Conservation (phyloP, 1,139 yeast species). For the Blastobotrys serpentis region DNA sequence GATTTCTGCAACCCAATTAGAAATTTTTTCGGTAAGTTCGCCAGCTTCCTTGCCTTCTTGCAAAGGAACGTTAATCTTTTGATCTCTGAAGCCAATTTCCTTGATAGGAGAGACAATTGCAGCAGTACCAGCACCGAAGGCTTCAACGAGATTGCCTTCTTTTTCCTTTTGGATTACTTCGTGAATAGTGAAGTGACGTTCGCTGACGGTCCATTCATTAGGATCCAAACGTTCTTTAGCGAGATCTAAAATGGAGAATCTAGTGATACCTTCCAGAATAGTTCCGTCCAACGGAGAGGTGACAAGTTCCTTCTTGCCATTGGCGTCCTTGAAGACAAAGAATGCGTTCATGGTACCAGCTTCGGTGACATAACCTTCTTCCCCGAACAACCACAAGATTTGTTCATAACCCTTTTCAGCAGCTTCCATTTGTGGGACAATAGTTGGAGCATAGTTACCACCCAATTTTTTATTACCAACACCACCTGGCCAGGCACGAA, state of each 20-base stretch:
- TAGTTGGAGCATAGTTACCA: slow-evolving; percentile 96
- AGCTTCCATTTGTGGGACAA: slow-evolving; percentile 84
- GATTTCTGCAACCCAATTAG: slow-evolving; percentile 80
- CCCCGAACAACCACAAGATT: slow-evolving; percentile 94
- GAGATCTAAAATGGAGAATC: slow-evolving; percentile 79
- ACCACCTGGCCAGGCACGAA: slow-evolving; percentile 99
- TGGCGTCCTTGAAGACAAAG: slow-evolving; percentile 65
- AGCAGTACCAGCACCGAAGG: slow-evolving; percentile 98
- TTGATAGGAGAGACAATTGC: slow-evolving; percentile 94
- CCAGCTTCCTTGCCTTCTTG: slow-evolving; percentile 78
- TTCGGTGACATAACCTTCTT: slow-evolving; percentile 85
- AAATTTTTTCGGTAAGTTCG: slow-evolving; percentile 68
- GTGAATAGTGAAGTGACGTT: slow-evolving; percentile 75
- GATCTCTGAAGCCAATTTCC: slow-evolving; percentile 76
- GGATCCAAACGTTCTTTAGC: slow-evolving; percentile 72
- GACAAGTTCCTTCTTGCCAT: slow-evolving; percentile 86
- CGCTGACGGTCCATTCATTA: slow-evolving; percentile 74
- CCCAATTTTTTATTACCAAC: slow-evolving; percentile 94
- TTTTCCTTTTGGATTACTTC: slow-evolving; percentile 77
- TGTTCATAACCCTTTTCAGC: slow-evolving; percentile 89
- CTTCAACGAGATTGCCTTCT: slow-evolving; percentile 84
- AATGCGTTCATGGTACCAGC: slow-evolving; percentile 98
- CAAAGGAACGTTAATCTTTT: slow-evolving; percentile 71
- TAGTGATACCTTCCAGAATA: slow-evolving; percentile 92
- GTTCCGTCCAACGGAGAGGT: slow-evolving; percentile 98